These are phyloP conservation scores for Suillus spraguei DNA, from an alignment of 768 basidiomycete species.

Conservation along the genomic window DNA sequence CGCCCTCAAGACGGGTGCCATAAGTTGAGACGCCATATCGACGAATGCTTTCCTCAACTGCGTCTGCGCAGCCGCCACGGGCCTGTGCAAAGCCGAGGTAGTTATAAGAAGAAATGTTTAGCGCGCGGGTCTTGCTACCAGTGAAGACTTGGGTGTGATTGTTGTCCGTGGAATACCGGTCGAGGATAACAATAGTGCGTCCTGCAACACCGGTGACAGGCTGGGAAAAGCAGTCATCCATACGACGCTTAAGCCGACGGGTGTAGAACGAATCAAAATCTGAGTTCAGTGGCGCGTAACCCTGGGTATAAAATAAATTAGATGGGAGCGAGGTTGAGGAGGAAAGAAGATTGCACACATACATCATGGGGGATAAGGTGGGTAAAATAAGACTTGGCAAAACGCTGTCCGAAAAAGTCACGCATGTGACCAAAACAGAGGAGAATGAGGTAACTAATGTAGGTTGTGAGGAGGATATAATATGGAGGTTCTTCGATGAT, in stretches of 20 bases:
- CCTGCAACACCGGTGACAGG: constrained; percentile 96
- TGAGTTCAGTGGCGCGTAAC: constrained; percentile 94
- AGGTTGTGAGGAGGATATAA: constrained; percentile 89
- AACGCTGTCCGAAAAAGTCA: constrained; percentile 92
- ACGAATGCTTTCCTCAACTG: constrained; percentile 81
- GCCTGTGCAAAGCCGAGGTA: constrained; percentile 98
- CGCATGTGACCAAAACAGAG: constrained; percentile 91
- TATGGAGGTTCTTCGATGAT: constrained; percentile 88
- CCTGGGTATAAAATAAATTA: constrained; percentile 47
- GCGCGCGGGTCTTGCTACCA: constrained; percentile 80
- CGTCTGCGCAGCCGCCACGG: constrained; percentile 91
- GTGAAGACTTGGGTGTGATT: constrained; percentile 77
- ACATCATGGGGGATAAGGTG: constrained; percentile 87
- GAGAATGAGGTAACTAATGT: constrained; percentile 90
- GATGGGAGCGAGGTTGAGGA: constrained; percentile 3
- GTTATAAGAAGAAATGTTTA: constrained; percentile 99
- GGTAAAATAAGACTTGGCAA: constrained; percentile 66
- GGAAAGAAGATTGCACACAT: constrained; percentile 38
- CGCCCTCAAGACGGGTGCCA: constrained; percentile 80
- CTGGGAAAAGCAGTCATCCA: constrained; percentile 94
- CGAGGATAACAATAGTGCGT: constrained; percentile 84
- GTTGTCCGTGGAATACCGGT: constrained; percentile 82
- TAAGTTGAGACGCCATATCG: constrained; percentile 81
- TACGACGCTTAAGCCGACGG: constrained; percentile 88
- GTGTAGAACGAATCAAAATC: constrained; percentile 99